Evolutionary conservation across 257 asterid species (phyloP).

Genomic region (Primulina eburnea): DNA sequence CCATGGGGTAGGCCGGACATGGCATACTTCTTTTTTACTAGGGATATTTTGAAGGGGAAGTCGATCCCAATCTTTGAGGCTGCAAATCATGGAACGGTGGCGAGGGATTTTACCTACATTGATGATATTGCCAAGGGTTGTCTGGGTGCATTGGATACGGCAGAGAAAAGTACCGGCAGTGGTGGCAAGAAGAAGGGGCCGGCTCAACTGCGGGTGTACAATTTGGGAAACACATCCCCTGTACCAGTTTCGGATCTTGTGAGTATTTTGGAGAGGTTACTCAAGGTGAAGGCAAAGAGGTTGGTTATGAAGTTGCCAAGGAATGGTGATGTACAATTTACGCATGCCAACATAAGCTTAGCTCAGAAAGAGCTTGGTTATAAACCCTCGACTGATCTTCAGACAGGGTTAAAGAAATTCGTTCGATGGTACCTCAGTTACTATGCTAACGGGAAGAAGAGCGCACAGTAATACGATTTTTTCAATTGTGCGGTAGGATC

Average conservation of each 20-base stretch:
- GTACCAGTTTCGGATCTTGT: slow-evolving; percentile 94
- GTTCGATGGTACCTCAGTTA: slow-evolving; percentile 91
- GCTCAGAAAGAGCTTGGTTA: slow-evolving; percentile 90
- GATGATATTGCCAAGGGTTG: slow-evolving; percentile 98
- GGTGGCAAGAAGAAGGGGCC: slow-evolving; percentile 96
- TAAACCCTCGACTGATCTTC: slow-evolving; percentile 86
- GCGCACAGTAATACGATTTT: slow-evolving; percentile 57
- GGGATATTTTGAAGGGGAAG: slow-evolving; percentile 87
- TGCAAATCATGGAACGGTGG: slow-evolving; percentile 88
- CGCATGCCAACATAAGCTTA: slow-evolving; percentile 87
- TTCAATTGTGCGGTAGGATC: slow-evolving; percentile 56
- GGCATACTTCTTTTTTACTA: slow-evolving; percentile 93
- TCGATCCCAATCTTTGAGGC: slow-evolving; percentile 79
- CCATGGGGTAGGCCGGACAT: slow-evolving; percentile 99
- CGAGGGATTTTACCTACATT: slow-evolving; percentile 91
- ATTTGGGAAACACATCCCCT: slow-evolving; percentile 92
- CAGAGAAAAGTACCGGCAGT: slow-evolving; percentile 91
- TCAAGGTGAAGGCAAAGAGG: slow-evolving; percentile 83
- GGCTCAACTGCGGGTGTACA: slow-evolving; percentile 80
- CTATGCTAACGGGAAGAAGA: slow-evolving; percentile 76
- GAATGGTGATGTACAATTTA: slow-evolving; percentile 89
- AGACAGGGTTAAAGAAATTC: slow-evolving; percentile 91
- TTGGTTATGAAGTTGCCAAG: slow-evolving; percentile 80
- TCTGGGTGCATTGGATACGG: slow-evolving; percentile 85
- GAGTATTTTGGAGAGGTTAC: slow-evolving; percentile 80